Evolutionary conservation across 2,329 filamentous ascomycete species (phyloP).

Genomic region (Penicillium griseofulvum): DNA sequence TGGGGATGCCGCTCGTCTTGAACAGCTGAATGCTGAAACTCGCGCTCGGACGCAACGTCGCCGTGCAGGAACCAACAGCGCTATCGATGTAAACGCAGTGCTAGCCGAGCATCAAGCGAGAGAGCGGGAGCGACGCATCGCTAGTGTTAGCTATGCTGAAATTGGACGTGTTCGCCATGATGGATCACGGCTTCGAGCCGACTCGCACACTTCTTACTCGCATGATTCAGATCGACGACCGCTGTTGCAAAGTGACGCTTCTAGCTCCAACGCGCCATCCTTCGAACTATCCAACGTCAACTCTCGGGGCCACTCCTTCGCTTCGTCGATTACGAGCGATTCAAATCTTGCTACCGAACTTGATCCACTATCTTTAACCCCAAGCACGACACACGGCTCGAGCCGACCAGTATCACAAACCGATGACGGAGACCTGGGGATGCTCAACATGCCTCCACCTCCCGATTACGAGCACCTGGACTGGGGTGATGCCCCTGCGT

Average conservation of each 20-base stretch:
- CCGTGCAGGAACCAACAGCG: slow-evolving; percentile 34
- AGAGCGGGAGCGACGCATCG: slow-evolving; percentile 45
- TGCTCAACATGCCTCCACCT: slow-evolving; percentile 36
- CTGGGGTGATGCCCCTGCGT: slow-evolving; percentile 46
- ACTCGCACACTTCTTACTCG: slow-evolving; percentile 43
- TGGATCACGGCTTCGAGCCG: slow-evolving; percentile 48
- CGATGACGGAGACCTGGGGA: slow-evolving; percentile 40
- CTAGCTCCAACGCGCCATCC: slow-evolving; percentile 28
- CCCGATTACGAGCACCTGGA: slow-evolving; percentile 44
- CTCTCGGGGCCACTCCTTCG: slow-evolving; percentile 35
- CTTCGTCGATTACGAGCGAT: slow-evolving; percentile 37
- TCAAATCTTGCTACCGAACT: slow-evolving; percentile 31
- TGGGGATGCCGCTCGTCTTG: slow-evolving; percentile 68
- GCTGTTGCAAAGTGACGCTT: slow-evolving; percentile 40
- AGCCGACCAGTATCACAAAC: slow-evolving; percentile 18
- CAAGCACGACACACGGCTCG: slow-evolving; percentile 24
- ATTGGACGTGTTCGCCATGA: slow-evolving; percentile 51
- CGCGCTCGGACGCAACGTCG: slow-evolving; percentile 40
- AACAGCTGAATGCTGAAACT: slow-evolving; percentile 58
- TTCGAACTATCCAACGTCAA: slow-evolving; percentile 26
- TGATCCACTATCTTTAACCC: slow-evolving; percentile 27
- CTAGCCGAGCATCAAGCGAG: slow-evolving; percentile 47
- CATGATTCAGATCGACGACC: slow-evolving; percentile 49
- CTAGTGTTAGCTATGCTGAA: slow-evolving; percentile 49
- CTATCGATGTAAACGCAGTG: slow-evolving; percentile 35